Conservation (phyloP, 805 yeast genomes). For the Kodamaea leandrae region DNA sequence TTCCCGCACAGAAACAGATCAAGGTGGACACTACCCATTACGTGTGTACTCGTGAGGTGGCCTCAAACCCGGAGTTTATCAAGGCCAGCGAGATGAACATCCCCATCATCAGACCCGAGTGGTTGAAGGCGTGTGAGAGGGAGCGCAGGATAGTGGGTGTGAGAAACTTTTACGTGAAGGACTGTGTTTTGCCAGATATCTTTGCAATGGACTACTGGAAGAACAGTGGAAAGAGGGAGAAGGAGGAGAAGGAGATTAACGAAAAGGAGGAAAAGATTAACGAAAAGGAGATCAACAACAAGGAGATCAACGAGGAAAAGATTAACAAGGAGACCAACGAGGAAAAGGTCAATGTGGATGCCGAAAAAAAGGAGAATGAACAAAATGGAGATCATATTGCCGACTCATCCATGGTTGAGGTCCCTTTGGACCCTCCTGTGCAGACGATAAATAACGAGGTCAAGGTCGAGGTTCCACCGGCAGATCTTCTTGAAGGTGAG, state of each 20-base stretch:
- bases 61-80: slow-evolving; percentile 66
- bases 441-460: too few species aligned
- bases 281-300: background rate
- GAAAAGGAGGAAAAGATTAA: slow-evolving; percentile 12
- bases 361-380: background rate
- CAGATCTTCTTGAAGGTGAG: too few species aligned
- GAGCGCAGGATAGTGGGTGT: slow-evolving; percentile 93
- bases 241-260: background rate
- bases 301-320: slow-evolving; percentile 4
- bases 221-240: slow-evolving; percentile 5
- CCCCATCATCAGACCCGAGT: slow-evolving; percentile 93
- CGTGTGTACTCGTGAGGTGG: slow-evolving; percentile 60
- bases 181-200: slow-evolving; percentile 44
- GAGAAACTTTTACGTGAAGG: slow-evolving; percentile 73
- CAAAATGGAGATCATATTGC: too few species aligned
- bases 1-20: slow-evolving; percentile 69
- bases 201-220: slow-evolving; percentile 43
- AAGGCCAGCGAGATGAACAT: slow-evolving; percentile 83
- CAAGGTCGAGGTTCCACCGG: too few species aligned
- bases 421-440: too few species aligned
- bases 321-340: slow-evolving; percentile 3
- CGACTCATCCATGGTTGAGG: too few species aligned
- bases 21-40: slow-evolving; percentile 93
- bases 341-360: slow-evolving; percentile 1
- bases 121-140: slow-evolving; percentile 90